Percentiles rank a stretch among this genome's conserved stretches.
Conservation (phyloP, 73 alveolate genomes). For the Paramecium caudatum region DNA sequence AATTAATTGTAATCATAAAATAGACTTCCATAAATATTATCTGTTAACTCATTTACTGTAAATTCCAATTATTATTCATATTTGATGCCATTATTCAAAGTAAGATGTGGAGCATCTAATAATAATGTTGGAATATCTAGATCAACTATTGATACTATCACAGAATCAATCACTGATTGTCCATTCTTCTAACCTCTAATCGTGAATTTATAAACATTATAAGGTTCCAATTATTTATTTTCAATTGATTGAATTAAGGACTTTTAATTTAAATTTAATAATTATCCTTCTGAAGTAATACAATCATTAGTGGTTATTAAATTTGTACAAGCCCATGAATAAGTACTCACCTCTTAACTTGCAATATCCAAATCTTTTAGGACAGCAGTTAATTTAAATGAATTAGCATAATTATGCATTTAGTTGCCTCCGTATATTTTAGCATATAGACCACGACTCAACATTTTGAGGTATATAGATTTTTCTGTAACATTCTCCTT, state of each 20-base stretch:
- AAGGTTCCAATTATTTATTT: background rate
- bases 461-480: background rate
- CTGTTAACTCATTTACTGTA: too few relatives aligned
- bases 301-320: background rate
- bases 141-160: background rate
- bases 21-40: background rate
- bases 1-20: background rate
- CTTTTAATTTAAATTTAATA: background rate
- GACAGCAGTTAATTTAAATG: conserved; percentile 15
- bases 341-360: too few relatives aligned
- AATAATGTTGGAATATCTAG: background rate
- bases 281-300: background rate
- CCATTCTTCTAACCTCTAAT: background rate
- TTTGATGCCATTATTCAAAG: background rate
- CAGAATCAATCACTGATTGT: background rate
- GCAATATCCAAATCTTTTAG: background rate
- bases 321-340: background rate
- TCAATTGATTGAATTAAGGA: background rate
- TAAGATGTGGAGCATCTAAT: background rate
- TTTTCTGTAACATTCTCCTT: background rate
- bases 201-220: background rate
- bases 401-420: background rate
- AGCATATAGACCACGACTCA: background rate
- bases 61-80: background rate
- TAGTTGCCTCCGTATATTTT: conserved; percentile 18